phyloP scores from a whole-genome alignment of 768 basidiomycete species.

The Lentinula detonsa region DNA sequence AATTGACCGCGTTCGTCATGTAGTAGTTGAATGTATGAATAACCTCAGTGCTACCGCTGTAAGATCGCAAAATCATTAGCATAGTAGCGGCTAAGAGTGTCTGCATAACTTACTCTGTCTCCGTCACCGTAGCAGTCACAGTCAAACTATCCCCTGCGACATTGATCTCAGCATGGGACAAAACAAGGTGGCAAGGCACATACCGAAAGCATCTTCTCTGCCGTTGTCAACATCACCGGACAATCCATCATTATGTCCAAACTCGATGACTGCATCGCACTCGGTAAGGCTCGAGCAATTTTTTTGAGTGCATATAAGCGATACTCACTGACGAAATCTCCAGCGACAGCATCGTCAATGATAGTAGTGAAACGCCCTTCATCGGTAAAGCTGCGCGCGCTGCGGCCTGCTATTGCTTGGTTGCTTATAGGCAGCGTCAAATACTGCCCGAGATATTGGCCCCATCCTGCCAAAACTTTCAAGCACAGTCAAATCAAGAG shows the following conservation, averaged over 20 bases:
- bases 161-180: background rate
- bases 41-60: slow-evolving; percentile 29
- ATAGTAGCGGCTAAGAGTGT: background rate
- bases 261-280: slow-evolving; percentile 14
- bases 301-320: background rate
- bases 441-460: slow-evolving; percentile 34
- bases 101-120: slow-evolving; percentile 23
- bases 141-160: slow-evolving; percentile 22
- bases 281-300: background rate
- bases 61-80: background rate
- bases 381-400: slow-evolving; percentile 40
- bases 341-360: slow-evolving; percentile 30
- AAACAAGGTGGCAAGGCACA: background rate
- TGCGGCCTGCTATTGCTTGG: slow-evolving; percentile 38
- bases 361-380: slow-evolving; percentile 40
- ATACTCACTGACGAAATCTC: slow-evolving; percentile 30
- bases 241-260: slow-evolving; percentile 22
- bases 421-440: slow-evolving; percentile 39
- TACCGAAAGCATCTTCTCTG: slow-evolving; percentile 32
- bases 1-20: slow-evolving; percentile 33
- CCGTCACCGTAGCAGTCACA: slow-evolving; percentile 28
- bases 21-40: slow-evolving; percentile 44
- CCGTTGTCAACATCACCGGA: slow-evolving; percentile 31
- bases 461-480: slow-evolving; percentile 30
- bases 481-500: background rate